Evolutionary conservation across 805 yeast genomes (phyloP).

Genomic region (Jamesozyma piceae): DNA sequence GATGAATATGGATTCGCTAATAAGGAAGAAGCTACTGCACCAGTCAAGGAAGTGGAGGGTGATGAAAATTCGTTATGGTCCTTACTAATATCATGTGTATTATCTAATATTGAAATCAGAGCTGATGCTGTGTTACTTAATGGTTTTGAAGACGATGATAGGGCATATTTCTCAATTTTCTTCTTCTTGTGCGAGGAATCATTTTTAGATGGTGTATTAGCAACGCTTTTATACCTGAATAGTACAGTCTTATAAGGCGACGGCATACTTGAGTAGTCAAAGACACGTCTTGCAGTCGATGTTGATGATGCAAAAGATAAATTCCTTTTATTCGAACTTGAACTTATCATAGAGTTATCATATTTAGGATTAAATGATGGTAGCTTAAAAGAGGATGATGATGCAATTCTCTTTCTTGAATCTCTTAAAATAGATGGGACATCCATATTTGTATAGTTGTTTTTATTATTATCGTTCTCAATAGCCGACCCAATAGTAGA

Average conservation of each 20-base stretch:
- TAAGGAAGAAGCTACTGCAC: conserved; percentile 11
- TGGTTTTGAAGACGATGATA: conserved; percentile 8
- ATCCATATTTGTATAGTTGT: too few species aligned
- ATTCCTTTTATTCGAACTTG: conserved; percentile 13
- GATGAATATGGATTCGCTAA: conserved; percentile 38
- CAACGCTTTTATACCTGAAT: conserved; percentile 20
- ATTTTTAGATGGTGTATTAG: conserved; percentile 2
- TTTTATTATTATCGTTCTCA: not conserved
- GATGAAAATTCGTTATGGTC: not conserved
- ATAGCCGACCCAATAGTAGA: not conserved
- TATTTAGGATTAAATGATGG: conserved; percentile 33
- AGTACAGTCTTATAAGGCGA: conserved; percentile 33
- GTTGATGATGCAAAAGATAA: conserved; percentile 4
- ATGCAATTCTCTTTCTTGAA: not conserved
- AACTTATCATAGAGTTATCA: conserved; percentile 16
- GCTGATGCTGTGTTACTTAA: conserved; percentile 43
- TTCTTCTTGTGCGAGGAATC: not conserved
- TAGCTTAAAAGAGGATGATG: conserved; percentile 13
- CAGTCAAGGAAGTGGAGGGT: not conserved
- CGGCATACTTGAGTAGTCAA: conserved; percentile 33
- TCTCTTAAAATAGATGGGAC: not conserved
- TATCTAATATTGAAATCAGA: conserved; percentile 37
- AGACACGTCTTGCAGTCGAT: conserved; percentile 27
- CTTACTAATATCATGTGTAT: conserved; percentile 9
- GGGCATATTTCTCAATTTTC: not conserved